Evolutionary conservation across 2,329 filamentous ascomycete species (phyloP).

Genomic region (Fonsecaea erecta): DNA sequence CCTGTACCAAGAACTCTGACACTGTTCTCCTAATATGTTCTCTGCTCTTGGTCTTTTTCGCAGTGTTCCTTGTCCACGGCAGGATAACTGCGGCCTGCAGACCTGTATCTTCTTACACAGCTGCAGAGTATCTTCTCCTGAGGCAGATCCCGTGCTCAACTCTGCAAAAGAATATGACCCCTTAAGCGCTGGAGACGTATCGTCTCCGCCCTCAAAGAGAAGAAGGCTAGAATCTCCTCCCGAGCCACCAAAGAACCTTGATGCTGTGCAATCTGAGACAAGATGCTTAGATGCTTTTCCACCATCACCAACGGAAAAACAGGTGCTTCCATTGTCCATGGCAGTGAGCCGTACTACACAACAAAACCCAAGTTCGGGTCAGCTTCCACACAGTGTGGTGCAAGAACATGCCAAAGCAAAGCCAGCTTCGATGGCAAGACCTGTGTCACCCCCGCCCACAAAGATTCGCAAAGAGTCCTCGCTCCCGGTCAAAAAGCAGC

Average conservation of each 20-base stretch:
- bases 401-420: conserved; percentile 5
- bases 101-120: conserved; percentile 65
- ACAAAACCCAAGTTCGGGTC: neutral
- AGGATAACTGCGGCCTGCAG: conserved; percentile 55
- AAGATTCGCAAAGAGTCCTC: conserved; percentile 1
- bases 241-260: neutral
- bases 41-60: conserved; percentile 60
- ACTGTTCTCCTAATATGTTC: conserved; percentile 52
- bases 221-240: conserved; percentile 31
- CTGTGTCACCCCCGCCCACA: conserved; percentile 28
- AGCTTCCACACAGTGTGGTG: neutral
- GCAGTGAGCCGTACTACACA: neutral
- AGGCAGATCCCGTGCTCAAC: conserved; percentile 14
- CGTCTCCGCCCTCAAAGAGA: conserved; percentile 42
- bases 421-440: conserved; percentile 27
- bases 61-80: conserved; percentile 58
- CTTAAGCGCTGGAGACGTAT: conserved; percentile 28
- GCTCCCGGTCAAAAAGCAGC: conserved; percentile 37
- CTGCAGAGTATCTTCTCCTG: neutral
- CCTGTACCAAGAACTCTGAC: neutral
- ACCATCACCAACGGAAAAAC: neutral
- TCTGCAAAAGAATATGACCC: conserved; percentile 35
- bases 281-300: neutral
- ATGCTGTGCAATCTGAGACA: neutral
- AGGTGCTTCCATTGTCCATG: neutral